Evolutionary conservation across 2,329 filamentous ascomycete species (phyloP), one percentile per base, ranked within the genome.

Genomic region (Claviceps fusiformis): DNA sequence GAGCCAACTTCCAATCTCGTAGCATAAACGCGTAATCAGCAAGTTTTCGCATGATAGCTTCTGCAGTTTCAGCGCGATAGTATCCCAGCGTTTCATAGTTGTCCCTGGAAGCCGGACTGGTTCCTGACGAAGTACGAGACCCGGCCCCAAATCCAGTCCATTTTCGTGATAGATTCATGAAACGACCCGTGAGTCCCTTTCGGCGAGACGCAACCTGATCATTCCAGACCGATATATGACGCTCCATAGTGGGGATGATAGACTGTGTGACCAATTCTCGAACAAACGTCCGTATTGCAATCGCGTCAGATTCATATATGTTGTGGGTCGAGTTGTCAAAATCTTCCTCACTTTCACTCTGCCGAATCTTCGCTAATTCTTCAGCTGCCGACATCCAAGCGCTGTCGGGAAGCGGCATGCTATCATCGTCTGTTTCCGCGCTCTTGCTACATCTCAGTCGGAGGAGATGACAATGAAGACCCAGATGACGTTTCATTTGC

Each of bases 401-500:
- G 65, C 85, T 89, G 27, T 82, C 79, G 1, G 92, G 89, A 27
- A 96, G 76, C 53, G 83, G 81, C 62, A 89, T 81, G 64, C 88
- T 92, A 65, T 97, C 92, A 66, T 96, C 91, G 67, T 97, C 93
- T 1, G 89, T 91, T 59, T 91, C 83, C 41, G 89, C 85, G 68
- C 89, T 92, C 65, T 90, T 87, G 43, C 83, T 86, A 63, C 89
- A 95, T 62, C 92, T 81, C 52, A 98, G 74, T 59, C 95, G 78
- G 39, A 98, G 75, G 11, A 98, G 76, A 70, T 98, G 93, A 66
- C 93, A 98, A 70, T 98, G 91, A 50, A 97, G 75, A 1, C 93
- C 93, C 60, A 98, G 89, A 70, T 96, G 89, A n/a, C 93, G 83
- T 71, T 97, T 98, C 95, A 98, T 98, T 69, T 96, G 89, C 62